phyloP scores from a whole-genome alignment of 768 basidiomycete genomes.

The Podaxis sp. region DNA sequence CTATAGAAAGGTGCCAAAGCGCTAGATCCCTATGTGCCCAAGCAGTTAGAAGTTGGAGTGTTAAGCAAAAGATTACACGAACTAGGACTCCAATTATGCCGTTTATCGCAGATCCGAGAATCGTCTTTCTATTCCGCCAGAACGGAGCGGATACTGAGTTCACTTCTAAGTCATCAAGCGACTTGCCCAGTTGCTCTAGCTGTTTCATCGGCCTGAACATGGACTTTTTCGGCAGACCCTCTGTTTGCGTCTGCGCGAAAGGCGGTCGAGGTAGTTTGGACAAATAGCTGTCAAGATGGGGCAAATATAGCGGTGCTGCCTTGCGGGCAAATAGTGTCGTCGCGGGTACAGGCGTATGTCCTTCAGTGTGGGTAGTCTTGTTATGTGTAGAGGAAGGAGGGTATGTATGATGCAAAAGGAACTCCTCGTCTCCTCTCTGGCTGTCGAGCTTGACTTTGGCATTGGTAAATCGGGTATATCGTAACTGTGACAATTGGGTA shows the following conservation, averaged over 20 bases:
- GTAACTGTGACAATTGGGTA: neutral
- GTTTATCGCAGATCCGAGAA: constrained; percentile 44
- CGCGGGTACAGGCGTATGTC: constrained; percentile 49
- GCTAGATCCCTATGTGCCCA: constrained; percentile 54
- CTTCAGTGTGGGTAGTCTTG: neutral
- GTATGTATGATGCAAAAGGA: constrained; percentile 17
- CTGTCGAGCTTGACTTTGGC: constrained; percentile 4
- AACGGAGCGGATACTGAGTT: constrained; percentile 43
- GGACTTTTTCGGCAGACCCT: neutral
- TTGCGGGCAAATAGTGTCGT: constrained; percentile 53
- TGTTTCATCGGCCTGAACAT: constrained; percentile 67
- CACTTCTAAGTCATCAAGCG: constrained; percentile 56
- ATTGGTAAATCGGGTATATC: constrained; percentile 2
- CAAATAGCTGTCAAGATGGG: constrained; percentile 58
- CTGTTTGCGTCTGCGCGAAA: constrained; percentile 25
- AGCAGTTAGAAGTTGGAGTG: constrained; percentile 1
- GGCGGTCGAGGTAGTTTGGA: constrained; percentile 38
- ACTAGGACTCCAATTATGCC: constrained; percentile 55
- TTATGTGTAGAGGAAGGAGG: constrained; percentile 14
- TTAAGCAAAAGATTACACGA: constrained; percentile 15
- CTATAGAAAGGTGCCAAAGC: constrained; percentile 66
- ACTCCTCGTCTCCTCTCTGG: constrained; percentile 15
- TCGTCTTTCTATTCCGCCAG: constrained; percentile 52
- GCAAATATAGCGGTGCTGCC: constrained; percentile 56
- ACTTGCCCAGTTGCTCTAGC: constrained; percentile 41